Evolutionary conservation across 2,329 filamentous ascomycete species (phyloP), one percentile per base, ranked within the genome.

Genomic region (Gaeumannomyces tritici): DNA sequence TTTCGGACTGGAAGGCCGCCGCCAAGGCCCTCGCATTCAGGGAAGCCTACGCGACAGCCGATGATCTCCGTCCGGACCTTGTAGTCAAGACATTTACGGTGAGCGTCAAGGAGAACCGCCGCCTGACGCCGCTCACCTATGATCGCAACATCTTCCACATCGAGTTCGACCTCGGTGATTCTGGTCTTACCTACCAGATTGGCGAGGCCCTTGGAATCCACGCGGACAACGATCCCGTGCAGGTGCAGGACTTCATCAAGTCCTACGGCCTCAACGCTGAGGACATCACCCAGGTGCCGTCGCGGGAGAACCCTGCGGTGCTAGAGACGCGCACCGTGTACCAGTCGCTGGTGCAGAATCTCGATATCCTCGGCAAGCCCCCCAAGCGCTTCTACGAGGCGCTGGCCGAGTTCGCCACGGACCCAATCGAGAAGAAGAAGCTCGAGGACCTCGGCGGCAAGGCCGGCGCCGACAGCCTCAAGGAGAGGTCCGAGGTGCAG

Each of bases 101-200:
- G 62, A 89, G 87, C 62, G 93, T 99, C 75, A 91, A 96, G 80
- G 95, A 98, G 80, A 97, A 96, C 79, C 90, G 95, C 65, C 87
- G 95, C 66, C 84, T 99, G 62, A 99, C 95, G 0, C 95, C 95
- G 3, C 70, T 77, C 28, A 89, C 87, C 35, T 99, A 99, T 73
- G 93, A 98, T 75, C 91, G 95, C 69, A 97, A 99, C 82, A 98
- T 99, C 76, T 99, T 99, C 88, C 95, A 99, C 79, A 98, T 99
- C 66, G 95, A 99, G 77, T 99, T 99, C 71, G 95, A 98, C 72
- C 85, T 99, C 28, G 93, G 93, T 64, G 78, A 88, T 70, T 96
- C 93, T 42, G 93, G 93, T 54, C 86, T 99, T 66, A 96, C 86
- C 55, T 99, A 99, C 78, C 91, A 96, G 73, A 98, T 99, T 70